A percentile compares a stretch with the other conserved stretches of the same genome.
Evolutionary conservation across 768 basidiomycete genomes (phyloP).

Genomic region (Pseudohyphozyma bogoriensis): DNA sequence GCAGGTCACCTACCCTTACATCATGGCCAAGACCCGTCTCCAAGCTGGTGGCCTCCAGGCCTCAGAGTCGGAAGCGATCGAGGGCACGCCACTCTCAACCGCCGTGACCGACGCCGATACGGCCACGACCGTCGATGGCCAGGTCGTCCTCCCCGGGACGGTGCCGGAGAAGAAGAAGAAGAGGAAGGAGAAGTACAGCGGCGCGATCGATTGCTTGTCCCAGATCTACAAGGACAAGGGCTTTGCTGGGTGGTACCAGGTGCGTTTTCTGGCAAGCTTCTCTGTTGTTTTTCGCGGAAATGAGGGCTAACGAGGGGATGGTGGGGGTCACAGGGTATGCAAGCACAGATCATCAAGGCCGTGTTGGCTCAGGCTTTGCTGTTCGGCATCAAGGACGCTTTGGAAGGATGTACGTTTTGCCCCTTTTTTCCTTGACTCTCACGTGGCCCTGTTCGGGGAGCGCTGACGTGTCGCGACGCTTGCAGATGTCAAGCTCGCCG

Average conservation of each 20-base stretch:
- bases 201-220: slow-evolving; percentile 66
- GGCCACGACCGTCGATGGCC: background rate
- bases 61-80: slow-evolving; percentile 33
- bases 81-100: too few relatives aligned
- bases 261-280: too few relatives aligned
- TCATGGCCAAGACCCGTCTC: slow-evolving; percentile 52
- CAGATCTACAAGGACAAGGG: slow-evolving; percentile 68
- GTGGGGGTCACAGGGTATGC: slow-evolving; percentile 70
- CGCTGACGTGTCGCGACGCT: too few relatives aligned
- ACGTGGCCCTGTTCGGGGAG: too few relatives aligned
- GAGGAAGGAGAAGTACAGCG: slow-evolving; percentile 46
- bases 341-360: slow-evolving; percentile 90
- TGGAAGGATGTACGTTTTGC: slow-evolving; percentile 48
- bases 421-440: background rate
- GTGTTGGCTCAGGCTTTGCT: slow-evolving; percentile 88
- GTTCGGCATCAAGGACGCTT: slow-evolving; percentile 95
- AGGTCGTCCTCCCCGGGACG: slow-evolving; percentile 14
- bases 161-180: too few relatives aligned
- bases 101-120: slow-evolving; percentile 34
- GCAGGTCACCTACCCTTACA: slow-evolving; percentile 88
- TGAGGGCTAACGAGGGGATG: background rate
- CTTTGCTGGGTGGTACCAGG: slow-evolving; percentile 90
- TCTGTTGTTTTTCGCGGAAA: background rate
- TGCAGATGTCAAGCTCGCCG: background rate
- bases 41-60: slow-evolving; percentile 44